Percentiles rank a stretch among this genome's conserved stretches.
phyloP scores from a whole-genome alignment of 345 rosid species.

The Boechera divaricarpa region DNA sequence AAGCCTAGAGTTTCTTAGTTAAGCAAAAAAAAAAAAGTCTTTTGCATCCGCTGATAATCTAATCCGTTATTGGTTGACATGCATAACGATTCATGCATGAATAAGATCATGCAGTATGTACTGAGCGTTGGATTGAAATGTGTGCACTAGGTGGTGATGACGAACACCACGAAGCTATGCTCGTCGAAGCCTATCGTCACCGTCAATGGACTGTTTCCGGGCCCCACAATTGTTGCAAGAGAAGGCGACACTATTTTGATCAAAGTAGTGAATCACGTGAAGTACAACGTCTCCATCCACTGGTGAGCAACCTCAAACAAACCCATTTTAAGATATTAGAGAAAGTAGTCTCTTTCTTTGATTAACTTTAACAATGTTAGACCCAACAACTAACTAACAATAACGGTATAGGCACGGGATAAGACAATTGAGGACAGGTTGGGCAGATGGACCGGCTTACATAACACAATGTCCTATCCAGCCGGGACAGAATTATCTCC shows the following conservation, averaged over 20 bases:
- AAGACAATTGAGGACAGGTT: constrained; percentile 76
- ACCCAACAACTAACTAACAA: constrained; percentile 19
- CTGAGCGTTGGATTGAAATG: constrained; percentile 20
- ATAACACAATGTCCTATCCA: constrained; percentile 74
- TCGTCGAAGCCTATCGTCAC: constrained; percentile 83
- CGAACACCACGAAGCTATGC: constrained; percentile 63
- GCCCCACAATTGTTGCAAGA: constrained; percentile 83
- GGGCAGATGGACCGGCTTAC: constrained; percentile 68
- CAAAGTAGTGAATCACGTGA: constrained; percentile 79
- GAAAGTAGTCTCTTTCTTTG: constrained; percentile 58
- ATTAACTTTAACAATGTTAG: constrained; percentile 13
- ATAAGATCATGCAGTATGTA: constrained; percentile 2
- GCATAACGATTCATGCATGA: constrained; percentile 12
- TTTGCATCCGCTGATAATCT: background rate
- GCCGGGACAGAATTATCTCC: constrained; percentile 63
- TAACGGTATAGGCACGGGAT: constrained; percentile 72
- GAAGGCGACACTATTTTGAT: constrained; percentile 82
- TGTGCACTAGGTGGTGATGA: constrained; percentile 65
- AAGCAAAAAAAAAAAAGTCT: background rate
- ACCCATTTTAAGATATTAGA: constrained; percentile 6
- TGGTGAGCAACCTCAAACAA: constrained; percentile 59
- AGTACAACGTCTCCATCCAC: constrained; percentile 82
- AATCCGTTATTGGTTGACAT: background rate
- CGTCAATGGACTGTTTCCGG: constrained; percentile 80
- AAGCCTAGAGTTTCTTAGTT: too few species aligned